Evolutionary conservation across 768 basidiomycete species (phyloP).

Genomic region (Leccinum fibrillosum): DNA sequence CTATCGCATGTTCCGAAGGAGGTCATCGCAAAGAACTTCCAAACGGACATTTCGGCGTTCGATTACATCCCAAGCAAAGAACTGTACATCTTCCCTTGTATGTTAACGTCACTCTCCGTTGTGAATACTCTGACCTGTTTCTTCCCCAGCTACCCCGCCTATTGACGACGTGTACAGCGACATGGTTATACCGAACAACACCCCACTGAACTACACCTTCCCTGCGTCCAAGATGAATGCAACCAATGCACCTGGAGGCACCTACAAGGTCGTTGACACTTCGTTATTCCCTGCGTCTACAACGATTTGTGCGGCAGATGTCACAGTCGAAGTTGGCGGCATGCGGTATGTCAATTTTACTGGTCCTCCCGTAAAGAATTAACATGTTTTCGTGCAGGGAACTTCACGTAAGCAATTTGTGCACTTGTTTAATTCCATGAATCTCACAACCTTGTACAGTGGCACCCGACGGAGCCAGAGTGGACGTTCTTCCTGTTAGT

Average conservation of each 20-base stretch:
- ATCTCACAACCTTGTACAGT: slow-evolving; percentile 25
- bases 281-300: slow-evolving; percentile 49
- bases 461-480: slow-evolving; percentile 51
- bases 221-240: slow-evolving; percentile 46
- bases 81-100: slow-evolving; percentile 54
- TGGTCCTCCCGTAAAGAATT: background rate
- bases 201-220: slow-evolving; percentile 53
- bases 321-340: slow-evolving; percentile 57
- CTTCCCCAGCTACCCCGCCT: slow-evolving; percentile 37
- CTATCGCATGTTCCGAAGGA: slow-evolving; percentile 57
- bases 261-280: slow-evolving; percentile 59
- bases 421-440: background rate
- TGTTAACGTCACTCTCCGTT: background rate
- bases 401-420: slow-evolving; percentile 38
- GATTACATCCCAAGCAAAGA: slow-evolving; percentile 51
- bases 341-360: slow-evolving; percentile 41
- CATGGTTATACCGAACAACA: slow-evolving; percentile 48
- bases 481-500: slow-evolving; percentile 43
- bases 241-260: slow-evolving; percentile 48
- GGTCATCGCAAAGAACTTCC: slow-evolving; percentile 65
- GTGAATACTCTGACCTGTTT: background rate
- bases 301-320: slow-evolving; percentile 55
- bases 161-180: slow-evolving; percentile 39
- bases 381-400: slow-evolving; percentile 29
- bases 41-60: slow-evolving; percentile 43